These are phyloP conservation scores for Dictyostelium capitatum DNA, from an alignment of 78 protist genomes.

Conservation along the genomic window DNA sequence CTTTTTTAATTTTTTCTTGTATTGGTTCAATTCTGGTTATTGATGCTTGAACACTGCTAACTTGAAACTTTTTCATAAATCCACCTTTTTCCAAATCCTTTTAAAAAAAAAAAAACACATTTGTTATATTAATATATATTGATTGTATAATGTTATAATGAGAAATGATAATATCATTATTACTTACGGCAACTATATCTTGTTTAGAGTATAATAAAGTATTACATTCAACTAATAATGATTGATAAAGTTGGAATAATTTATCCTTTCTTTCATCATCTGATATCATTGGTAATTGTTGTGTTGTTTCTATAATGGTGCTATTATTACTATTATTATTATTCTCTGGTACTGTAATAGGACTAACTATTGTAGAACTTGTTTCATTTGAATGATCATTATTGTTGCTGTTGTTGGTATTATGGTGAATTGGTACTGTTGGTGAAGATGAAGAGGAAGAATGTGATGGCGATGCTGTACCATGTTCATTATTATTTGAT, in stretches of 20 bases:
- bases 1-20: conserved; percentile 42
- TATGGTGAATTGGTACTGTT: background rate
- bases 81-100: conserved; percentile 64
- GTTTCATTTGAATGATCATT: background rate
- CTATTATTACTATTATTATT: background rate
- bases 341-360: conserved; percentile 12
- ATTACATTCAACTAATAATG: conserved; percentile 57
- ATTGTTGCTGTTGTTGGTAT: background rate
- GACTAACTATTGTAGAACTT: background rate
- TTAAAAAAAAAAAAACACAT: background rate
- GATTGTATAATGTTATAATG: too few species aligned
- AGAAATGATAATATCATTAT: background rate
- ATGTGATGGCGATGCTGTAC: background rate
- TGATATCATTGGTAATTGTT: background rate
- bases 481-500: background rate
- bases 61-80: conserved; percentile 54
- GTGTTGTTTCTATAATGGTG: background rate
- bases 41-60: background rate
- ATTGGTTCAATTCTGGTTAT: conserved; percentile 48
- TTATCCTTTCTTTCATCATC: conserved; percentile 64
- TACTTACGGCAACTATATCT: conserved; percentile 18
- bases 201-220: conserved; percentile 54
- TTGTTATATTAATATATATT: background rate
- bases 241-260: conserved; percentile 38
- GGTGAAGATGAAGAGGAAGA: background rate